A percentile compares a stretch with the other conserved stretches of the same genome.
These are phyloP conservation scores for Cladorrhinum sp. DNA, from an alignment of 2,329 filamentous ascomycete genomes.

Conservation along the genomic window DNA sequence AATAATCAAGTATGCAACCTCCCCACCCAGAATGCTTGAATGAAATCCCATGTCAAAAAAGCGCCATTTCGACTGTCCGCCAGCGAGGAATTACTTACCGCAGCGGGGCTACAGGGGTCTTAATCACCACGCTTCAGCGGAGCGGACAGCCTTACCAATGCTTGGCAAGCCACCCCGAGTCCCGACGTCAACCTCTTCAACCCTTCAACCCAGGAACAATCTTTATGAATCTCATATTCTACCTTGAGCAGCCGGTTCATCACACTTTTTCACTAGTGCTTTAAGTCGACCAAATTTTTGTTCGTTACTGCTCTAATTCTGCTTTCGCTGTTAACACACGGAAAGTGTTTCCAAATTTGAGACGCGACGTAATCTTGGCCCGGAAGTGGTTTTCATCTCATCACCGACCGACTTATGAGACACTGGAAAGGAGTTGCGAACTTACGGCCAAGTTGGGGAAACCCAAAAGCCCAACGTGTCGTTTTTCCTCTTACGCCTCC, in stretches of 20 bases:
- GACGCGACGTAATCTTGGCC: background rate
- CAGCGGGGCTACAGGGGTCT: background rate
- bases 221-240: background rate
- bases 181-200: background rate
- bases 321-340: background rate
- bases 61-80: background rate
- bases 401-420: background rate
- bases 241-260: background rate
- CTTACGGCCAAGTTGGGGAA: background rate
- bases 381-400: background rate
- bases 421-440: background rate
- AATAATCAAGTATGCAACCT: no score
- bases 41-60: background rate
- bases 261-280: background rate
- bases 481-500: background rate
- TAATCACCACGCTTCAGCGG: slow-evolving; percentile 1
- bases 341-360: background rate
- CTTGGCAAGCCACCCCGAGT: slow-evolving; percentile 3
- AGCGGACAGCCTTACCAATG: slow-evolving; percentile 1
- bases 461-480: background rate
- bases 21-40: background rate
- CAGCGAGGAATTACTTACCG: background rate
- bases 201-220: background rate
- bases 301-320: background rate
- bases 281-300: background rate